phyloP scores from a whole-genome alignment of 305 asterid species.

The Withania somnifera region DNA sequence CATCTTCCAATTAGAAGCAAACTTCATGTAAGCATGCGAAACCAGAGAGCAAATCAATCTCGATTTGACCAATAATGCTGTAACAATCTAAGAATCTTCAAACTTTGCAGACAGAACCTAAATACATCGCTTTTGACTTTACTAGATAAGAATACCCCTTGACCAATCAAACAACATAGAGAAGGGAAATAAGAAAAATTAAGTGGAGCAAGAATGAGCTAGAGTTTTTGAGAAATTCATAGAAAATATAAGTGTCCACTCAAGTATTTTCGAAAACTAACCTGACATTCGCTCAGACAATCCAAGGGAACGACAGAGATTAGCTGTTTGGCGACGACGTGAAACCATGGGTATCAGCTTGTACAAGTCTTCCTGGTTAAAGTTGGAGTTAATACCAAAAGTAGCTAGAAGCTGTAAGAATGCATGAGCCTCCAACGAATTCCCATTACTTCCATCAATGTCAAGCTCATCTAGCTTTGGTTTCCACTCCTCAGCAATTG shows the following conservation, averaged over 20 bases:
- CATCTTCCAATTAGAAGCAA: no score
- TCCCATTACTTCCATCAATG: constrained; percentile 82
- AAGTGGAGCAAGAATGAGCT: not conserved
- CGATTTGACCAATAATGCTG: no score
- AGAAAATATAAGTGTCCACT: not conserved
- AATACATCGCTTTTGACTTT: no score
- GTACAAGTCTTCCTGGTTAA: constrained; percentile 63
- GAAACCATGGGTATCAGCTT: constrained; percentile 92
- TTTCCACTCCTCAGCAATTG: constrained; percentile 87
- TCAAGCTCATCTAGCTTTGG: constrained; percentile 80
- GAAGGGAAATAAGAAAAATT: no score
- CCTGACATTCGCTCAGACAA: constrained; percentile 92
- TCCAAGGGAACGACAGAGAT: constrained; percentile 83
- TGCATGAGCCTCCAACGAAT: constrained; percentile 95
- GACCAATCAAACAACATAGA: no score
- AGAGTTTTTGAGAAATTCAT: no score
- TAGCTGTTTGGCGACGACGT: constrained; percentile 93
- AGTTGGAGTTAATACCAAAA: constrained; percentile 74
- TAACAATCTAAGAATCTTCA: no score
- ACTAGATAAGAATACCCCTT: no score
- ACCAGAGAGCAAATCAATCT: no score
- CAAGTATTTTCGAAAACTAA: constrained; percentile 15
- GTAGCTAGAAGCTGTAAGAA: constrained; percentile 87
- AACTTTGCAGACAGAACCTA: no score
- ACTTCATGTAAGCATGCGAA: no score